phyloP scores from a whole-genome alignment of 2,329 filamentous ascomycete genomes.

The Sclerotinia trifoliorum region DNA sequence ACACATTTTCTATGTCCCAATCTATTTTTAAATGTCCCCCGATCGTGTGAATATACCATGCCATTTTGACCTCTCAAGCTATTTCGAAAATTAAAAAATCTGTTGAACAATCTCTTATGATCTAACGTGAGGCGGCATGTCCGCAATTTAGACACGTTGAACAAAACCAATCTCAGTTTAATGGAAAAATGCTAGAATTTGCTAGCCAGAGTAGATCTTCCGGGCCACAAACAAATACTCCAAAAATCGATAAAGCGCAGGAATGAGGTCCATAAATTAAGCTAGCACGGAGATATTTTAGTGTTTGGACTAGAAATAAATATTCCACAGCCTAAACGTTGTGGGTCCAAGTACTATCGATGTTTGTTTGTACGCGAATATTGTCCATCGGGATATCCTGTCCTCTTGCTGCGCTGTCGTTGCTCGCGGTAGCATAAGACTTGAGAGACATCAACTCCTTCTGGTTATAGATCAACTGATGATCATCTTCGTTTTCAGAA shows the following conservation, averaged over 20 bases:
- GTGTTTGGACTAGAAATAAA: neutral
- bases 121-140: too few species aligned
- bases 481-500: neutral
- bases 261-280: neutral
- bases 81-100: too few species aligned
- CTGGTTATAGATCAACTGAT: neutral
- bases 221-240: neutral
- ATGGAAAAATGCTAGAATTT: neutral
- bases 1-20: too few species aligned
- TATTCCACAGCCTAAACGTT: neutral
- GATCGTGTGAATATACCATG: too few species aligned
- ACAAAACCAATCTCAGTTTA: neutral
- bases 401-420: neutral
- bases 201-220: neutral
- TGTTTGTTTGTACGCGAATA: neutral
- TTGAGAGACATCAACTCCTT: neutral
- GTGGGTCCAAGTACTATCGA: neutral
- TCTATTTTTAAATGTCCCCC: too few species aligned
- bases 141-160: too few species aligned
- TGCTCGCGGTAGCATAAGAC: neutral
- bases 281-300: neutral
- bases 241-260: neutral
- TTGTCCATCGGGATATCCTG: neutral
- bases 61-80: too few species aligned
- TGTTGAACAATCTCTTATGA: too few species aligned